These are phyloP conservation scores for Halophytophthora batemanensis DNA, from an alignment of 352 stramenopile genomes.

Conservation along the genomic window DNA sequence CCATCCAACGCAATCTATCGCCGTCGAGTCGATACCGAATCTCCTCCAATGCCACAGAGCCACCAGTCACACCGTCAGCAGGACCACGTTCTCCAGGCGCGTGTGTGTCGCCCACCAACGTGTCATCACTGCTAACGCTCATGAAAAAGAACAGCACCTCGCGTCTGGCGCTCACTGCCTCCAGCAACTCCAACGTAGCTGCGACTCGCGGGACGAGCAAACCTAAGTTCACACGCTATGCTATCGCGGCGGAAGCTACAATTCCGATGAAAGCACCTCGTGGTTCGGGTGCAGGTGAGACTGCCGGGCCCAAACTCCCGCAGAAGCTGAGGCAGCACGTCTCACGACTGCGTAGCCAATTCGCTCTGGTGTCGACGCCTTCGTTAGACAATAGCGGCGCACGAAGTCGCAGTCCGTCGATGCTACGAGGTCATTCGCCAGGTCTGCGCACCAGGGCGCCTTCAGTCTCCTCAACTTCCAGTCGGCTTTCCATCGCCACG, in stretches of 20 bases:
- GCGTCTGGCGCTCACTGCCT: constrained; percentile 6
- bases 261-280: constrained; percentile 6
- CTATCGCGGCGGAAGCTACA: constrained; percentile 2
- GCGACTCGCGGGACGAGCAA: constrained; percentile 4
- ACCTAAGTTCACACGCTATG: constrained; percentile 13
- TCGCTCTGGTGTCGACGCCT: constrained; percentile 15
- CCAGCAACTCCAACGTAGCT: constrained; percentile 2
- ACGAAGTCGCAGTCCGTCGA: constrained; percentile 12
- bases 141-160: constrained; percentile 26
- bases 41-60: too few species aligned
- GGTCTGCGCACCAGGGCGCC: constrained; percentile 8
- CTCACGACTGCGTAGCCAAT: constrained; percentile 44
- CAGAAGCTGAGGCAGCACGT: constrained; percentile 57
- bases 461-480: constrained; percentile 7
- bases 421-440: constrained; percentile 9
- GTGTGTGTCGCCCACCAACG: constrained; percentile 10
- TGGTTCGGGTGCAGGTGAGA: not conserved
- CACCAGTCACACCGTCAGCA: too few species aligned
- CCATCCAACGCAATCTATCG: too few species aligned
- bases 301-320: constrained; percentile 31
- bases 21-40: too few species aligned
- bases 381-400: constrained; percentile 14
- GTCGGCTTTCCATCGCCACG: constrained; percentile 17
- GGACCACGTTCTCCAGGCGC: constrained; percentile 6
- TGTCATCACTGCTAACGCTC: constrained; percentile 20